Evolutionary conservation across 495 filamentous ascomycete genomes (phyloP).

Genomic region (Daldinia decipiens): DNA sequence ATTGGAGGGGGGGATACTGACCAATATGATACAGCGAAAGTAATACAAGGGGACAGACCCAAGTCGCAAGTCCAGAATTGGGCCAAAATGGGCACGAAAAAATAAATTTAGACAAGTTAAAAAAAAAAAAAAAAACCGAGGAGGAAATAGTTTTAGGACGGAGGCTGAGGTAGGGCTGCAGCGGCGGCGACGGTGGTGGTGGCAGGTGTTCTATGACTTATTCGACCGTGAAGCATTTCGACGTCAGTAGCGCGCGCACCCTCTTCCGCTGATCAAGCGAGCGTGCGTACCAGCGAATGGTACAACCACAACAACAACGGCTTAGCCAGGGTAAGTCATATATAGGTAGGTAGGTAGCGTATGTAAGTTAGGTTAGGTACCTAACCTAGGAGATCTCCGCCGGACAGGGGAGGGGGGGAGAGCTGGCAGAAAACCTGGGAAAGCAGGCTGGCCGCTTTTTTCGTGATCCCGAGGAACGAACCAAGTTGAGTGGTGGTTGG

Average conservation of each 20-base stretch:
- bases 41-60: conserved; percentile 38
- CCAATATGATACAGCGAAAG: conserved; percentile 62
- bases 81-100: conserved; percentile 20
- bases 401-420: conserved; percentile 17
- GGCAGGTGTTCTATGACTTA: conserved; percentile 39
- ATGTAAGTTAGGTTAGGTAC: not conserved
- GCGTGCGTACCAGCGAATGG: conserved; percentile 1
- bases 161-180: conserved; percentile 33
- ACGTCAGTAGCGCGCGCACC: conserved; percentile 45
- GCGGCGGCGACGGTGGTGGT: conserved; percentile 38
- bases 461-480: conserved; percentile 25
- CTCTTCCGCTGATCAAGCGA: conserved; percentile 17
- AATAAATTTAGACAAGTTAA: conserved; percentile 25
- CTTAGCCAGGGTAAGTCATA: conserved; percentile 16
- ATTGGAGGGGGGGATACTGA: conserved; percentile 56
- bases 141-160: conserved; percentile 20
- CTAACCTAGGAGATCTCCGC: conserved; percentile 38
- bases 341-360: conserved; percentile 10
- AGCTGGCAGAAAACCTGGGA: conserved; percentile 16
- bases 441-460: conserved; percentile 13
- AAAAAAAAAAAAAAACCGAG: conserved; percentile 24
- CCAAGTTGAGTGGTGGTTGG: not conserved
- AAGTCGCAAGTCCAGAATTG: conserved; percentile 19
- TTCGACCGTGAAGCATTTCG: conserved; percentile 51
- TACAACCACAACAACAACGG: not conserved